phyloP scores from a whole-genome alignment of 2,329 filamentous ascomycete genomes.

The Volutella citrinella region DNA sequence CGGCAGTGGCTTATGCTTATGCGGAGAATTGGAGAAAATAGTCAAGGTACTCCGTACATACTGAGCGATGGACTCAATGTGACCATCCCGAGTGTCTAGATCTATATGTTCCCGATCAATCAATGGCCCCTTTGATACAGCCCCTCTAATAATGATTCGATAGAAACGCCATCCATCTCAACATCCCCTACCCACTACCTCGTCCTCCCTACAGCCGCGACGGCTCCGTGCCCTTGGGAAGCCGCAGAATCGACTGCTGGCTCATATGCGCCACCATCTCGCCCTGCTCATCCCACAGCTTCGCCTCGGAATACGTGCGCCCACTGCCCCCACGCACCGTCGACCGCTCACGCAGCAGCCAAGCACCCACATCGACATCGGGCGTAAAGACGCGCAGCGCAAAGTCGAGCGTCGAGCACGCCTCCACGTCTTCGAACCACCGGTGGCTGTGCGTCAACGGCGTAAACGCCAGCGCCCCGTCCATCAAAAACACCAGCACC shows the following conservation, averaged over 20 bases:
- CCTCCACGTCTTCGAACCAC: conserved; percentile 41
- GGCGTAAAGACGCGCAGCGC: conserved; percentile 42
- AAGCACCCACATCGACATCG: conserved; percentile 36
- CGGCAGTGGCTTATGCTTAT: too few species aligned
- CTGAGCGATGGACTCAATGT: too few species aligned
- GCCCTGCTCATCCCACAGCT: conserved; percentile 43
- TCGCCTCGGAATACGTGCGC: conserved; percentile 42
- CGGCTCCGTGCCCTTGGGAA: conserved; percentile 5
- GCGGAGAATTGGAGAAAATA: too few species aligned
- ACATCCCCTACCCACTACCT: too few species aligned
- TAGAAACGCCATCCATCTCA: too few species aligned
- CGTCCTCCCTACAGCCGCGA: conserved; percentile 17
- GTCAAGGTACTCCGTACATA: too few species aligned
- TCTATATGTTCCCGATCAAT: too few species aligned
- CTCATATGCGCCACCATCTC: conserved; percentile 45
- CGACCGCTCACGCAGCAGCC: conserved; percentile 41
- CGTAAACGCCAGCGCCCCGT: conserved; percentile 41
- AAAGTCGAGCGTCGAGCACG: conserved; percentile 49
- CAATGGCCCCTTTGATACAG: too few species aligned
- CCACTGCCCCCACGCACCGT: conserved; percentile 37
- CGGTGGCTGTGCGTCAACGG: conserved; percentile 40
- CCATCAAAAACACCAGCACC: conserved; percentile 41
- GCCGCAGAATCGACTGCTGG: conserved; percentile 41
- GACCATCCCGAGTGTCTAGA: too few species aligned
- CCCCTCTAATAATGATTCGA: too few species aligned